These are phyloP conservation scores for Tardiomyces blankii DNA, from an alignment of 1,139 yeast genomes.

Conservation along the genomic window DNA sequence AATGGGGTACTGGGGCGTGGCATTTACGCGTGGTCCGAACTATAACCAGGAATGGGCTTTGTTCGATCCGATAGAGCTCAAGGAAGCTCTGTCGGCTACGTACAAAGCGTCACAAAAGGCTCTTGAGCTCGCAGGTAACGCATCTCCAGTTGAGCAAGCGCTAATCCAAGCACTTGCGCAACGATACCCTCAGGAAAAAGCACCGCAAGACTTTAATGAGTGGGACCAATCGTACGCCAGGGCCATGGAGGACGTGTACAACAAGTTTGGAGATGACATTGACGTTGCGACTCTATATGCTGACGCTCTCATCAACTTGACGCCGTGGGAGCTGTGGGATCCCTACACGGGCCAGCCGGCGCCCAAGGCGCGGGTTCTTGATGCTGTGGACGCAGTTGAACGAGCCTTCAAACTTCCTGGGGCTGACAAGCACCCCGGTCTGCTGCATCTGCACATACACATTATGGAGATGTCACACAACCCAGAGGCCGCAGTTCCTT, in stretches of 20 bases:
- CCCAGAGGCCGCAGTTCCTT: constrained; percentile 1
- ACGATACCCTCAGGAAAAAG: too few species aligned
- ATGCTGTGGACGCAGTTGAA: neutral
- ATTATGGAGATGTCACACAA: constrained; percentile 3
- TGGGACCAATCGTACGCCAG: too few species aligned
- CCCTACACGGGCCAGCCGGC: neutral
- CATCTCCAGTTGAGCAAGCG: too few species aligned
- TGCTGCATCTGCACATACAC: constrained; percentile 3
- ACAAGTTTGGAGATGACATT: neutral
- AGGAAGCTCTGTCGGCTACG: neutral
- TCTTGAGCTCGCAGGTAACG: too few species aligned
- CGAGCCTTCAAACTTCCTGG: neutral
- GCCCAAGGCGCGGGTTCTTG: neutral
- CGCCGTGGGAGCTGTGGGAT: constrained; percentile 3
- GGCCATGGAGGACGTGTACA: neutral
- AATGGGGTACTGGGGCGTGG: constrained; percentile 4
- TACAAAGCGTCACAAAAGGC: neutral
- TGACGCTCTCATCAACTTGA: constrained; percentile 2
- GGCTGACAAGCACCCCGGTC: constrained; percentile 1
- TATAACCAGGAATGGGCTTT: constrained; percentile 3
- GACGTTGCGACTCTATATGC: constrained; percentile 1
- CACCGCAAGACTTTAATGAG: too few species aligned
- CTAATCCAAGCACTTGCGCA: too few species aligned
- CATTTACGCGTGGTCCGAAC: constrained; percentile 2
- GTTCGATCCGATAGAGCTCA: constrained; percentile 1